Conservation (phyloP, 1,284 basidiomycete species). For the Porodaedalea pini region DNA sequence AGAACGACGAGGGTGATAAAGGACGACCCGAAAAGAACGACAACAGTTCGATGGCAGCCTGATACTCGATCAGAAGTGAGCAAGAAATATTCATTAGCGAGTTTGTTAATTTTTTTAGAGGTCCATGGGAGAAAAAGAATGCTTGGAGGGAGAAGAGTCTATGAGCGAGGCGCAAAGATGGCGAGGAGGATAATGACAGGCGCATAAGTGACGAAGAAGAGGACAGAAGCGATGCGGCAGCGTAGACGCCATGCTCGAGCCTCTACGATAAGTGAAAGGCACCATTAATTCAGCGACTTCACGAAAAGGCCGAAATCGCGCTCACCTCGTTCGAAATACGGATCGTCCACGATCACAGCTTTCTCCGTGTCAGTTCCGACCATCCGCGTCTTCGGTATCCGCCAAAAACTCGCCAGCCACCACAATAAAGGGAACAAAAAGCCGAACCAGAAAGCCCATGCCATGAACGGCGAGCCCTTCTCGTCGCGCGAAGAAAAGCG, state of each 20-base stretch:
- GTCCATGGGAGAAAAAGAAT: background rate
- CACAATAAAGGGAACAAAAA: constrained; percentile 73
- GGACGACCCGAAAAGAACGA: background rate
- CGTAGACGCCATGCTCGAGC: constrained; percentile 66
- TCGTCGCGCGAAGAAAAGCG: constrained; percentile 48
- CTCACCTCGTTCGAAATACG: constrained; percentile 72
- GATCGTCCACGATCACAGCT: constrained; percentile 69
- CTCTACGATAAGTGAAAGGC: constrained; percentile 39
- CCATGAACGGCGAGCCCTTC: constrained; percentile 62
- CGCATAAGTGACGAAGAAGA: constrained; percentile 71
- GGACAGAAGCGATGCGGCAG: constrained; percentile 63
- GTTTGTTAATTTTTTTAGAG: too few relatives aligned
- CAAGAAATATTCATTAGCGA: background rate
- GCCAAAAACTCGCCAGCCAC: constrained; percentile 66
- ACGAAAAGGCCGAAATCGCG: constrained; percentile 19
- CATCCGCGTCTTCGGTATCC: constrained; percentile 56
- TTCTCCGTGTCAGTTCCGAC: constrained; percentile 63
- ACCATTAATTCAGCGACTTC: background rate
- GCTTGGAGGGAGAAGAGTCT: background rate
- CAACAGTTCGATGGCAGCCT: constrained; percentile 10
- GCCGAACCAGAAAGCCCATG: constrained; percentile 73
- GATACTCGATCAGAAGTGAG: background rate
- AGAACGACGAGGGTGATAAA: background rate
- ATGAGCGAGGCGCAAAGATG: constrained; percentile 48
- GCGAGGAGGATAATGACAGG: constrained; percentile 72